Evolutionary conservation across 1,284 basidiomycete genomes (phyloP).

Genomic region (Prillingera fragicola): DNA sequence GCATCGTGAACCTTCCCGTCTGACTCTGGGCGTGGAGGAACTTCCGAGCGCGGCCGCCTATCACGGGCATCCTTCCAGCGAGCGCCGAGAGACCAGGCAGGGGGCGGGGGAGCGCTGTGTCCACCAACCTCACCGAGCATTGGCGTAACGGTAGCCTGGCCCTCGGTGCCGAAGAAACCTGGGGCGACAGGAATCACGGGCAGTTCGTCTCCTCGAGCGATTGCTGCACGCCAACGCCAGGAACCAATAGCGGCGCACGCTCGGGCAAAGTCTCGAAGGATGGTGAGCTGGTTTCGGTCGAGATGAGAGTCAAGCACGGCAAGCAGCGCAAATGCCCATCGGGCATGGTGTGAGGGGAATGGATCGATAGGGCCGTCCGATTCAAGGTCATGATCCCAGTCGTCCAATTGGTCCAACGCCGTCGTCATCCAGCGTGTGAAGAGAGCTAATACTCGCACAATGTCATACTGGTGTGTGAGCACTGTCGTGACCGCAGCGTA

Average conservation of each 20-base stretch:
- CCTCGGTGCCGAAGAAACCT: slow-evolving; percentile 14
- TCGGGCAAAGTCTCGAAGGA: slow-evolving; percentile 70
- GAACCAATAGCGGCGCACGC: slow-evolving; percentile 60
- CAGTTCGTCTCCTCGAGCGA: slow-evolving; percentile 1
- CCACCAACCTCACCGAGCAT: slow-evolving; percentile 1
- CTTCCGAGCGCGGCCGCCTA: slow-evolving; percentile 4
- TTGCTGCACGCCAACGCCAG: slow-evolving; percentile 26
- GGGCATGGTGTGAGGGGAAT: slow-evolving; percentile 62
- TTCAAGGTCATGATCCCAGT: neutral
- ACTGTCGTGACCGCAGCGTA: neutral
- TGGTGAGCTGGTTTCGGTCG: slow-evolving; percentile 69
- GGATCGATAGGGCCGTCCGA: slow-evolving; percentile 20
- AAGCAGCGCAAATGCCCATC: slow-evolving; percentile 79
- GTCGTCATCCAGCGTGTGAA: slow-evolving; percentile 19
- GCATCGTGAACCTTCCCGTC: slow-evolving; percentile 13
- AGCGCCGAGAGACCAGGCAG: slow-evolving; percentile 12
- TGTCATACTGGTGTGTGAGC: slow-evolving; percentile 19
- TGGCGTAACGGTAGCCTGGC: slow-evolving; percentile 11
- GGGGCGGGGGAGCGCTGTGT: neutral
- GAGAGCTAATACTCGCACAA: slow-evolving; percentile 23
- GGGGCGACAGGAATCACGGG: slow-evolving; percentile 1
- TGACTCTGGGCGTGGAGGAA: slow-evolving; percentile 5
- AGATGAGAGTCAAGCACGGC: slow-evolving; percentile 66
- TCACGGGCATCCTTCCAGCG: slow-evolving; percentile 13
- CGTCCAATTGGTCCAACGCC: neutral